Evolutionary conservation across 139 green algal species (phyloP).

Genomic region (Chlamydomonas sp.): DNA sequence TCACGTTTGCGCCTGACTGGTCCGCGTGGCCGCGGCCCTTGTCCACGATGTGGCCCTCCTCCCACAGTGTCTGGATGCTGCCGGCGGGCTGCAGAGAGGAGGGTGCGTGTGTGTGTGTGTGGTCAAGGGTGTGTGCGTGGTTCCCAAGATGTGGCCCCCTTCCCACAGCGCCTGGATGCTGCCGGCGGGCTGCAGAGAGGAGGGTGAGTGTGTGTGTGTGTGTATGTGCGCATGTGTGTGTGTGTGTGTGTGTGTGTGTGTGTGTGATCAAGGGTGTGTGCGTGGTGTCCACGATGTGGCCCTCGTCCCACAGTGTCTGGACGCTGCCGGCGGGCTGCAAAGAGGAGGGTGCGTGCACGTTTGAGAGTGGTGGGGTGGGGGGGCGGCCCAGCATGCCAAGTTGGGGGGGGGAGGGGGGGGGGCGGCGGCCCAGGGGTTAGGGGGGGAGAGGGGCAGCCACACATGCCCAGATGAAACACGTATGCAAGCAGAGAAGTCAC

Average conservation of each 20-base stretch:
- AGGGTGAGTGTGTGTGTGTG: not conserved
- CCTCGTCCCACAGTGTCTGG: constrained; percentile 23
- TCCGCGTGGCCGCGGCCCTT: not conserved
- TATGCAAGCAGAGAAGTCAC: no score
- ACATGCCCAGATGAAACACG: no score
- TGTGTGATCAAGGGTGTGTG: no score
- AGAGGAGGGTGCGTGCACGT: not conserved
- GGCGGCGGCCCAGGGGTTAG: no score
- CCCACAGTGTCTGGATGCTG: constrained; percentile 24
- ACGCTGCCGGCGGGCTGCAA: constrained; percentile 21
- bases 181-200: constrained; percentile 13
- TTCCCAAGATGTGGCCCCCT: constrained; percentile 18
- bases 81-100: constrained; percentile 14
- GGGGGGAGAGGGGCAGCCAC: no score
- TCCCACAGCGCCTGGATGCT: constrained; percentile 27
- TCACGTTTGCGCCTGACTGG: no score
- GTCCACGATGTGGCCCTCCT: constrained; percentile 24
- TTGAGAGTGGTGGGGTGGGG: no score
- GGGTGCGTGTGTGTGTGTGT: no score
- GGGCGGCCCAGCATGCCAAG: not conserved
- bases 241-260: not conserved
- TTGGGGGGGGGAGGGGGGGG: no score
- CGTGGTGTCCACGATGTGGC: constrained; percentile 22
- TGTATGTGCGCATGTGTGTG: not conserved
- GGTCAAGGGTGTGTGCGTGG: no score